Conservation (phyloP, 1,284 basidiomycete species). For the Tylopilus orsonianus region DNA sequence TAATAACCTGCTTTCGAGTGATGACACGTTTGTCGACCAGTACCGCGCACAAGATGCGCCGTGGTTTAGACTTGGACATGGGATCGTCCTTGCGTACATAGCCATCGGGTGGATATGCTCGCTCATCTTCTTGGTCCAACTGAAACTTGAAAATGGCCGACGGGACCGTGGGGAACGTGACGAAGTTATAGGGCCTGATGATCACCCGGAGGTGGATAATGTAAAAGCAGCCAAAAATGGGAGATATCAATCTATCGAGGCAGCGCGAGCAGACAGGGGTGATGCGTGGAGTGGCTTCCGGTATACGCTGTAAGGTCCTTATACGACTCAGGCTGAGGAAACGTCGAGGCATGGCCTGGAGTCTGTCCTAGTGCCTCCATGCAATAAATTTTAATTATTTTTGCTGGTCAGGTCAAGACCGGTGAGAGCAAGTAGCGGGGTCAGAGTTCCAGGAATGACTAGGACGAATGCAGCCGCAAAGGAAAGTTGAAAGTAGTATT, state of each 20-base stretch:
- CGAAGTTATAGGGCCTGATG: conserved; percentile 41
- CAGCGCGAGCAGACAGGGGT: conserved; percentile 43
- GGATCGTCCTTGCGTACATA: conserved; percentile 50
- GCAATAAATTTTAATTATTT: no score
- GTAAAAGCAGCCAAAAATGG: conserved; percentile 35
- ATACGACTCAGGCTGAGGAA: no score
- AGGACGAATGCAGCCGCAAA: neutral
- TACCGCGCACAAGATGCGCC: conserved; percentile 41
- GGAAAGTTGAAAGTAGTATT: conserved; percentile 9
- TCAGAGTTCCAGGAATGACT: neutral
- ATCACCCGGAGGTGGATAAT: conserved; percentile 15
- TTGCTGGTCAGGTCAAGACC: no score
- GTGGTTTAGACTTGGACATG: conserved; percentile 51
- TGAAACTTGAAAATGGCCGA: conserved; percentile 44
- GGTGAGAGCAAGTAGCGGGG: neutral
- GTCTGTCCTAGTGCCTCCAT: no score
- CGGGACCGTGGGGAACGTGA: conserved; percentile 47
- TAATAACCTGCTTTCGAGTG: conserved; percentile 17
- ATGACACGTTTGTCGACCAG: conserved; percentile 14
- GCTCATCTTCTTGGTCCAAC: conserved; percentile 35
- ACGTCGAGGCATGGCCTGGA: no score
- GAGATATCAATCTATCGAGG: conserved; percentile 37
- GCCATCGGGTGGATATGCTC: conserved; percentile 45
- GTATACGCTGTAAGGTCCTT: conserved; percentile 35
- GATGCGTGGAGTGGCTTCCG: conserved; percentile 50